Conservation (phyloP, 2,329 filamentous ascomycete genomes). For the Leptographium wingfieldii region DNA sequence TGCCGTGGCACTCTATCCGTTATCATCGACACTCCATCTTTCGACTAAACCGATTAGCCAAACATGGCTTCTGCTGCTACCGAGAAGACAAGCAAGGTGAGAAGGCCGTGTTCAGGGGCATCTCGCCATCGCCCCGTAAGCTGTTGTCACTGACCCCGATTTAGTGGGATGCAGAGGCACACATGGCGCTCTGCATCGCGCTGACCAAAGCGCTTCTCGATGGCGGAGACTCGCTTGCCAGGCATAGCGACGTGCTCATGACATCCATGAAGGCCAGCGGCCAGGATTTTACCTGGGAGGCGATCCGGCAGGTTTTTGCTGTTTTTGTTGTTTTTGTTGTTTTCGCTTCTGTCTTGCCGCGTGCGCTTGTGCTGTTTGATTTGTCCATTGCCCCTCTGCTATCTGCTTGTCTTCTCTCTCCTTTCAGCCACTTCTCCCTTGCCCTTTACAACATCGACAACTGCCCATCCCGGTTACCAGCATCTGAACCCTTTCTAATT, state of each 20-base stretch:
- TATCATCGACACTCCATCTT: not conserved
- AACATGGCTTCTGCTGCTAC: not conserved
- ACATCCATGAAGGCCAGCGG: slow-evolving; percentile 19
- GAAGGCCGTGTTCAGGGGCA: not conserved
- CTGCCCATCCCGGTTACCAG: no score
- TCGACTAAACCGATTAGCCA: not conserved
- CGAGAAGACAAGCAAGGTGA: slow-evolving; percentile 1
- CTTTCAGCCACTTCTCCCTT: not conserved
- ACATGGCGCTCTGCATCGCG: slow-evolving; percentile 12
- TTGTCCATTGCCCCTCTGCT: not conserved
- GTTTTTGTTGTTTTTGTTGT: not conserved
- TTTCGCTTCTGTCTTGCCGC: not conserved
- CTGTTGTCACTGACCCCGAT: not conserved
- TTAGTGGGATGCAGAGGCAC: slow-evolving; percentile 15
- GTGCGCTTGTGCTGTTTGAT: not conserved
- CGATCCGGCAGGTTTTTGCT: slow-evolving; percentile 26
- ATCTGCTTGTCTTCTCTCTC: not conserved
- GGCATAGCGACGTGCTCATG: slow-evolving; percentile 20
- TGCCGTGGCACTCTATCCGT: not conserved
- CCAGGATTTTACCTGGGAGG: slow-evolving; percentile 27
- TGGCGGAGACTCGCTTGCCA: slow-evolving; percentile 7
- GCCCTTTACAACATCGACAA: not conserved
- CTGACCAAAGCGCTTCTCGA: slow-evolving; percentile 11
- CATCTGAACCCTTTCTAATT: not conserved
- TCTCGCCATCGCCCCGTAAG: not conserved